These are phyloP conservation scores for Secale cereale DNA, from an alignment of 176 grass and related monocot species.

Conservation along the genomic window DNA sequence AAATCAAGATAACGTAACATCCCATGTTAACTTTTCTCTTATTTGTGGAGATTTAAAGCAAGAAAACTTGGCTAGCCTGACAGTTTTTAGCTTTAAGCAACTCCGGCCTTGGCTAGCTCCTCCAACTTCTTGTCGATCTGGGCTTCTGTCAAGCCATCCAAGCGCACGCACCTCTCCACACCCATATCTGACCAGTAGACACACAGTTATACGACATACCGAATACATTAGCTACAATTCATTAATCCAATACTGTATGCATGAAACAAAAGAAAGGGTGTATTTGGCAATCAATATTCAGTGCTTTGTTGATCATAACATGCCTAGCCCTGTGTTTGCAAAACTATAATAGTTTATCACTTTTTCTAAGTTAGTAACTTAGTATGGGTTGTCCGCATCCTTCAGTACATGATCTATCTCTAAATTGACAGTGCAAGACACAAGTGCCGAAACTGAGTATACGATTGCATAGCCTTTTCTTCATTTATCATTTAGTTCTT, in stretches of 20 bases:
- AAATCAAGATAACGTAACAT: conserved; percentile 1
- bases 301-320: background rate
- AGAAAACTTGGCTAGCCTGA: background rate
- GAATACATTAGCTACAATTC: background rate
- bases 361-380: background rate
- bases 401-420: background rate
- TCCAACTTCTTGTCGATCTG: conserved; percentile 73
- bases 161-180: conserved; percentile 60
- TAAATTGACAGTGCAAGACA: background rate
- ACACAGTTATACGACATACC: background rate
- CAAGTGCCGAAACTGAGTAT: background rate
- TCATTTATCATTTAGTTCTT: background rate
- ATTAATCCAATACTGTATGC: background rate
- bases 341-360: background rate
- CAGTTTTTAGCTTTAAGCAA: conserved; percentile 14
- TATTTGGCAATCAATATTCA: background rate
- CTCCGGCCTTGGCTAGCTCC: conserved; percentile 49
- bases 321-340: background rate
- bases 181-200: conserved; percentile 52
- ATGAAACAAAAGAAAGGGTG: background rate
- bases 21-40: conserved; percentile 1
- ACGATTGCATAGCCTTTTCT: background rate
- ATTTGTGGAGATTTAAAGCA: conserved; percentile 15
- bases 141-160: conserved; percentile 58
- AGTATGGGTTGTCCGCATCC: background rate